A percentile compares a stretch with the other conserved stretches of the same genome.
Evolutionary conservation across 306 rosid species (phyloP).

Genomic region (Oemleria cerasiformis): DNA sequence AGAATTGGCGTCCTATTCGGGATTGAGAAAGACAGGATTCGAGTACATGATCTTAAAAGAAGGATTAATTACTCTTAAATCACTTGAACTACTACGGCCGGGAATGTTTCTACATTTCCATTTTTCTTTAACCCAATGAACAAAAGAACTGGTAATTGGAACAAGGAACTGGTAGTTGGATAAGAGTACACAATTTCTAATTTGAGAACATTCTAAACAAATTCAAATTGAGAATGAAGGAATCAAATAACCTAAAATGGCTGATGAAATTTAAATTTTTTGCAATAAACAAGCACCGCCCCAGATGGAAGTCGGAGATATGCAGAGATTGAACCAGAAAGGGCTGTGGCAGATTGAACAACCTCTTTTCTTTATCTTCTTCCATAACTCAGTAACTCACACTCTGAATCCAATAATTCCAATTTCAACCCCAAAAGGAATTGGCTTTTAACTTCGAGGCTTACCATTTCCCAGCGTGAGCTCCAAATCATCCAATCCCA

Average conservation of each 20-base stretch:
- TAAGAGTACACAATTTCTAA: conserved; percentile 13
- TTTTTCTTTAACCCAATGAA: not conserved
- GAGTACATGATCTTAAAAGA: no score
- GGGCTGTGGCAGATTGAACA: conserved; percentile 10
- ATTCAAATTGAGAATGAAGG: conserved; percentile 17
- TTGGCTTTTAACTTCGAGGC: conserved; percentile 33
- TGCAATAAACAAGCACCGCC: conserved; percentile 9
- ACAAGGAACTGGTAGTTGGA: not conserved
- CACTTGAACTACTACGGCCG: no score
- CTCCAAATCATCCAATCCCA: conserved; percentile 70
- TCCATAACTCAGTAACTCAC: conserved; percentile 10
- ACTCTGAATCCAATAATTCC: conserved; percentile 7
- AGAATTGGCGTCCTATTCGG: no score
- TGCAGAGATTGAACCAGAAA: conserved; percentile 17
- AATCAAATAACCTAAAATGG: conserved; percentile 2
- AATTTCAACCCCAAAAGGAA: not conserved
- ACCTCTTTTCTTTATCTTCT: conserved; percentile 21
- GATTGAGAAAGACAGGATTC: no score
- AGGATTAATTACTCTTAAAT: no score
- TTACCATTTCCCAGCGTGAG: conserved; percentile 83
- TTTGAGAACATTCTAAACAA: conserved; percentile 11
- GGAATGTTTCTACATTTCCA: not conserved
- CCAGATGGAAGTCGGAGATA: conserved; percentile 10
- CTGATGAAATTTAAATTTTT: not conserved
- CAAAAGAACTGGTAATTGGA: not conserved